Conservation (phyloP, 495 filamentous ascomycete species). For the Trichoderma orchidacearum region DNA sequence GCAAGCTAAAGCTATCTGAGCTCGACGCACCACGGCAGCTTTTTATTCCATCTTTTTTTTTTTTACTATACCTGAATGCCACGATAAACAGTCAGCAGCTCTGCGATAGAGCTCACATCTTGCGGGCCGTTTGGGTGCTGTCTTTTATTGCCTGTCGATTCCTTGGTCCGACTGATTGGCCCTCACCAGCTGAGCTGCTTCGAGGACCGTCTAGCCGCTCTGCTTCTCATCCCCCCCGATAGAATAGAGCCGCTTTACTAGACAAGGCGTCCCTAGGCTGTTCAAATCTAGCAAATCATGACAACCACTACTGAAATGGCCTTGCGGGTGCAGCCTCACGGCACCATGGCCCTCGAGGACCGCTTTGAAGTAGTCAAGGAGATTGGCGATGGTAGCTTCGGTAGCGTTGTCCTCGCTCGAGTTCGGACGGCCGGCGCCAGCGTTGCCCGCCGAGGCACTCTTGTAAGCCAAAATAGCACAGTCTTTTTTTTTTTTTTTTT, state of each 20-base stretch:
- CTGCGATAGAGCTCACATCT: slow-evolving; percentile 16
- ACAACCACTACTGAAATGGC: slow-evolving; percentile 37
- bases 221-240: no score
- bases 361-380: slow-evolving; percentile 96
- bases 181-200: neutral
- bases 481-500: neutral
- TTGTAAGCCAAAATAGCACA: slow-evolving; percentile 49
- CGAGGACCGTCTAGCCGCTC: no score
- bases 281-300: neutral
- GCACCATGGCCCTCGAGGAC: slow-evolving; percentile 50
- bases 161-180: neutral
- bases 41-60: neutral
- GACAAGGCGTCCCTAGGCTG: neutral
- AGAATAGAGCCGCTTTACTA: neutral
- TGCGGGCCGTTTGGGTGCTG: neutral
- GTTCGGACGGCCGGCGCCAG: slow-evolving; percentile 80
- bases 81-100: slow-evolving; percentile 17
- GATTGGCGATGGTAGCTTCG: slow-evolving; percentile 97
- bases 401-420: slow-evolving; percentile 84
- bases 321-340: slow-evolving; percentile 46
- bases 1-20: neutral
- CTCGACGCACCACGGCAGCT: no score
- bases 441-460: slow-evolving; percentile 78
- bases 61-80: slow-evolving; percentile 17
- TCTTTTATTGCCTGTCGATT: neutral